These are phyloP conservation scores for Trypanosoma vivax DNA, from an alignment of 208 protist species.

Conservation along the genomic window DNA sequence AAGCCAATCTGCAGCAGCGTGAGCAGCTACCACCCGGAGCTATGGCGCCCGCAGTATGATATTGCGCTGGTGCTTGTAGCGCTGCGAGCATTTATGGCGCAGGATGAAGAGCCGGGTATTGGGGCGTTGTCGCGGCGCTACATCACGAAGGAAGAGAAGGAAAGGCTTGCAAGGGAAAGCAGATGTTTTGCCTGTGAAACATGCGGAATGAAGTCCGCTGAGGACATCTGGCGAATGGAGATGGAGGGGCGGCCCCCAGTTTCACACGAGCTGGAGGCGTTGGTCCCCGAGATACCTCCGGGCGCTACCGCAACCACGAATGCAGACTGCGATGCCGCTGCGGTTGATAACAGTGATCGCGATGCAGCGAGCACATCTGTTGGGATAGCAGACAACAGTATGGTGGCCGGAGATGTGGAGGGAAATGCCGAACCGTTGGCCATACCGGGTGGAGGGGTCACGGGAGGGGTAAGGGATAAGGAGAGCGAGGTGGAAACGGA, in stretches of 20 bases:
- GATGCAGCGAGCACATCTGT: constrained; percentile 4
- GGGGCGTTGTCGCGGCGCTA: constrained; percentile 47
- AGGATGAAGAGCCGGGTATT: constrained; percentile 71
- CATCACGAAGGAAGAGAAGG: constrained; percentile 30
- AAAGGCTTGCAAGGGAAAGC: constrained; percentile 34
- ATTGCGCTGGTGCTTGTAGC: constrained; percentile 55
- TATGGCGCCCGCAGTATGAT: constrained; percentile 80
- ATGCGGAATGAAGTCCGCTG: constrained; percentile 23
- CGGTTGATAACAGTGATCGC: constrained; percentile 3
- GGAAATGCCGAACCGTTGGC: neutral
- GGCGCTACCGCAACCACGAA: neutral
- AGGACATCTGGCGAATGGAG: constrained; percentile 34
- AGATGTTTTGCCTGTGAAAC: constrained; percentile 34
- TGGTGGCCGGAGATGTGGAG: neutral
- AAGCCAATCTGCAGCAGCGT: constrained; percentile 86
- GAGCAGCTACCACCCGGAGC: constrained; percentile 85
- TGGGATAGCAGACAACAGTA: too few species aligned
- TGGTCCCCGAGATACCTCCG: constrained; percentile 6
- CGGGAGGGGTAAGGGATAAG: neutral
- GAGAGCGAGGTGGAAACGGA: neutral
- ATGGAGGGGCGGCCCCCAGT: constrained; percentile 43
- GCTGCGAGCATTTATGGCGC: constrained; percentile 78
- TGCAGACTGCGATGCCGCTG: neutral
- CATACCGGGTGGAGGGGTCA: neutral
- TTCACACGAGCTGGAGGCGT: constrained; percentile 4